Evolutionary conservation across 1,284 basidiomycete species (phyloP).

Genomic region (Cystobasidiaceae sp.): DNA sequence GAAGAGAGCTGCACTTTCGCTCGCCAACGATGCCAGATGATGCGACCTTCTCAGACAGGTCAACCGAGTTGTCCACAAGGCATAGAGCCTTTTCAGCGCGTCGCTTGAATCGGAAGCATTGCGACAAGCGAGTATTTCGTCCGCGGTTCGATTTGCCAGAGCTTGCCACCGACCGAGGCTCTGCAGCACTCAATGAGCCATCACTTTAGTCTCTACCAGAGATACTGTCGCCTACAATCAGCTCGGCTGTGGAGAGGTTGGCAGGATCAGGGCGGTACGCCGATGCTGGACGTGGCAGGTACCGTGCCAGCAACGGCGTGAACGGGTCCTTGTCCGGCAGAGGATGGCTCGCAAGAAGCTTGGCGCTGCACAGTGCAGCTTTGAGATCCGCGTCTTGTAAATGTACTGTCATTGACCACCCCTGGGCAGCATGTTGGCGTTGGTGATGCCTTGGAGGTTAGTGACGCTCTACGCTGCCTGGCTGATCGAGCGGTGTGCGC

Average conservation of each 20-base stretch:
- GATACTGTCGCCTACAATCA: slow-evolving; percentile 4
- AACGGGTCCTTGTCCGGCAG: slow-evolving; percentile 21
- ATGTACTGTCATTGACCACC: no score
- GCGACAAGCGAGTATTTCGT: not conserved
- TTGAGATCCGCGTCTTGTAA: no score
- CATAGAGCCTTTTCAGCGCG: no score
- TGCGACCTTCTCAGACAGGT: not conserved
- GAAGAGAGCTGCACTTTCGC: slow-evolving; percentile 14
- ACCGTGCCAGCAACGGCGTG: slow-evolving; percentile 6
- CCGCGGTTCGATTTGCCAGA: slow-evolving; percentile 6
- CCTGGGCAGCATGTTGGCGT: no score
- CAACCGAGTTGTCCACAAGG: slow-evolving; percentile 6
- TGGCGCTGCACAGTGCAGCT: no score
- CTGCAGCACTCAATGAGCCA: no score
- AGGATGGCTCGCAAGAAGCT: slow-evolving; percentile 21
- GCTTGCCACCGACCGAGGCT: slow-evolving; percentile 8
- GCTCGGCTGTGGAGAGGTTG: not conserved
- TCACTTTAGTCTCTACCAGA: no score
- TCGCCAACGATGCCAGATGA: slow-evolving; percentile 1
- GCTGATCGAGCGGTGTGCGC: no score
- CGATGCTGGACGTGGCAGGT: not conserved
- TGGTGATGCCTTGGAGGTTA: no score
- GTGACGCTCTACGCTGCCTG: no score
- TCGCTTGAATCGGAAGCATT: not conserved
- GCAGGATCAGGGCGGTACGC: not conserved